Evolutionary conservation across 345 rosid genomes (phyloP), one percentile per base, ranked within the genome.

Genomic region (Euphorbia tirucalli): DNA sequence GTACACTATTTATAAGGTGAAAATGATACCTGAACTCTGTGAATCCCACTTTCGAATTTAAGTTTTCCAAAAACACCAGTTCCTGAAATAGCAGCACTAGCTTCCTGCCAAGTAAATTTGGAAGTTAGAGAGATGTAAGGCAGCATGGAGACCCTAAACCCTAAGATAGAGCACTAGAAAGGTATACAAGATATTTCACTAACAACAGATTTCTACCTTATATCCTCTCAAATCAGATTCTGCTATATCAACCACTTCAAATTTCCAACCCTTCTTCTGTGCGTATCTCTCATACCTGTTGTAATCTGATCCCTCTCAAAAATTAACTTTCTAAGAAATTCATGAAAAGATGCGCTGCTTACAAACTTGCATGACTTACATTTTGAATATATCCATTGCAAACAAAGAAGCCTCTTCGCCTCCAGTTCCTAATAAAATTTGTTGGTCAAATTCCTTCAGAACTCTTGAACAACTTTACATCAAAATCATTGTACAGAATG

Each of bases 351-450:
- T 3, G 39, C 43, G 18, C 19, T n/a, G 18, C 21, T 18, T 44
- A 68, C 21, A 70, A 61, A 58, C 22, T 18, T 46, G 39, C 65
- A 61, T 11, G 69, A 81, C 87, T 89, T 82, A 90, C 98, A 95
- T 90, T 78, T 84, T 90, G 69, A 90, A 92, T 48, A 92, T 79
- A 66, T 95, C 99, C 93, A 92, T 87, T 39, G 97, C 94, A 82
- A 95, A 95, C 81, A 95, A 84, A 71, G 97, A 95, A 73, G 98
- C 99, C 80, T 95, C 99, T 78, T 95, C 97, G 22, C 98, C 99
- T 79, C 97, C 98, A 71, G 90, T 87, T 74, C 94, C 99, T 90
- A 70, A 60, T 75, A 11, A 66, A 74, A 21, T 69, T 71, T 39
- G 65, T 71, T 67, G 71, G 64, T 66, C 65, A 22, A 19, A 64